Evolutionary conservation across 768 basidiomycete genomes (phyloP).

Genomic region (Rhizopogon vinicolor): DNA sequence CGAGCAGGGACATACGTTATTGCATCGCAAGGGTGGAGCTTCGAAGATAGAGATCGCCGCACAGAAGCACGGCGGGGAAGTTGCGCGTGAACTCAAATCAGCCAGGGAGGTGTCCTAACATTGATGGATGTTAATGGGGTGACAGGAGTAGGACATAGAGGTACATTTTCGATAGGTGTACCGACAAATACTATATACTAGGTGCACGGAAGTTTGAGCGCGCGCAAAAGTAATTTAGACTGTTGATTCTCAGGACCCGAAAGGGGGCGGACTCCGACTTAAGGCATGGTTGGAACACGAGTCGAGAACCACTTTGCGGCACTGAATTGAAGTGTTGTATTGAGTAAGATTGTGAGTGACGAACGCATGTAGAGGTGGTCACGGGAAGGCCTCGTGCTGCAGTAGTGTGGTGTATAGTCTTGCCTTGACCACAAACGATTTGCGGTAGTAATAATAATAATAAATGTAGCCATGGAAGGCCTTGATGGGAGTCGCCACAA

Average conservation of each 20-base stretch:
- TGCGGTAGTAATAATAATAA: not conserved
- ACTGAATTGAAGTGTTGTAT: no score
- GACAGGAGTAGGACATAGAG: no score
- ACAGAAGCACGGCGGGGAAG: not conserved
- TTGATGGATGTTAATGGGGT: no score
- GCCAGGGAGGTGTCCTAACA: no score
- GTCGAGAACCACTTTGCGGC: no score
- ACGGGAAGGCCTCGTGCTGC: not conserved
- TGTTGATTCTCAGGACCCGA: not conserved
- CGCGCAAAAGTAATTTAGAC: not conserved
- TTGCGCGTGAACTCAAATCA: no score
- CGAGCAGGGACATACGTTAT: conserved; percentile 1
- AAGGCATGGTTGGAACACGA: no score
- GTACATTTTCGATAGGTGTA: no score
- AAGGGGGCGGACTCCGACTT: no score
- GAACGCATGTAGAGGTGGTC: not conserved
- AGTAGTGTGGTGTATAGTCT: not conserved
- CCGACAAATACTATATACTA: not conserved
- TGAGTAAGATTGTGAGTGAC: no score
- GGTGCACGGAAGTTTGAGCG: not conserved
- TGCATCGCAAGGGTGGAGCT: conserved; percentile 3
- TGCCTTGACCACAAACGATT: not conserved
- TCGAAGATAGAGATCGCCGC: conserved; percentile 1
- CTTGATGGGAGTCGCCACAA: not conserved
- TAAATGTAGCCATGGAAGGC: not conserved